These are phyloP conservation scores for Gastrodia elata DNA, from an alignment of 106 monocot species.

Conservation along the genomic window DNA sequence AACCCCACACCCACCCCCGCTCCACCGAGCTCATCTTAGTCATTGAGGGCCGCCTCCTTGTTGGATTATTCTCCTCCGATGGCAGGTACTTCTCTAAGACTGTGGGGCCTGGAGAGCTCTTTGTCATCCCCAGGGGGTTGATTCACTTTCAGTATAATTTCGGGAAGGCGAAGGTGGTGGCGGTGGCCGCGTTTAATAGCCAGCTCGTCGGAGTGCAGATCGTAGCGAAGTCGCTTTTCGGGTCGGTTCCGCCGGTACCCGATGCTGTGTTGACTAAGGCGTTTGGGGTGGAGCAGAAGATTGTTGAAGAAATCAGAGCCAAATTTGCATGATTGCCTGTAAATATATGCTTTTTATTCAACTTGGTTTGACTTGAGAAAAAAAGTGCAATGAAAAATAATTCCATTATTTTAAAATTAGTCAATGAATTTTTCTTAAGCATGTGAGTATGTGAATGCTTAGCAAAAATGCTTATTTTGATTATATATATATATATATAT, in stretches of 20 bases:
- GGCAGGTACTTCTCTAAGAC: slow-evolving; percentile 15
- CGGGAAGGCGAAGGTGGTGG: slow-evolving; percentile 12
- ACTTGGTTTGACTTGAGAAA: too few relatives aligned
- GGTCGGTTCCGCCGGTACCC: slow-evolving; percentile 22
- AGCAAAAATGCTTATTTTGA: too few relatives aligned
- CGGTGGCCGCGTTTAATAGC: slow-evolving; percentile 17
- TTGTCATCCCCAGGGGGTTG: slow-evolving; percentile 21
- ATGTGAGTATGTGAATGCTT: too few relatives aligned
- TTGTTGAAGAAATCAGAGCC: slow-evolving; percentile 14
- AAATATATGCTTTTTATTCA: too few relatives aligned
- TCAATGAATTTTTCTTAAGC: too few relatives aligned
- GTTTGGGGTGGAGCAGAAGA: slow-evolving; percentile 16
- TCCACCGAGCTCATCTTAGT: slow-evolving; percentile 25
- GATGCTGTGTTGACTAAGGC: slow-evolving; percentile 25
- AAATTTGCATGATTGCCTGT: slow-evolving; percentile 10
- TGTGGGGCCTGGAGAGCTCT: slow-evolving; percentile 21
- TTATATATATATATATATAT: too few relatives aligned
- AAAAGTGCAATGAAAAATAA: too few relatives aligned
- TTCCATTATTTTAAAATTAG: too few relatives aligned
- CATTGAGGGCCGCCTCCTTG: slow-evolving; percentile 5
- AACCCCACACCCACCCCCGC: slow-evolving; percentile 23
- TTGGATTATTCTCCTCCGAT: slow-evolving; percentile 12
- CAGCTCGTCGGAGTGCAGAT: slow-evolving; percentile 26
- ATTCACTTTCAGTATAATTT: slow-evolving; percentile 21
- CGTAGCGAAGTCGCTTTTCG: slow-evolving; percentile 20